Base-by-base conservation (phyloP, 2,329 filamentous ascomycete species). In the Mollisiaceae sp. region DNA sequence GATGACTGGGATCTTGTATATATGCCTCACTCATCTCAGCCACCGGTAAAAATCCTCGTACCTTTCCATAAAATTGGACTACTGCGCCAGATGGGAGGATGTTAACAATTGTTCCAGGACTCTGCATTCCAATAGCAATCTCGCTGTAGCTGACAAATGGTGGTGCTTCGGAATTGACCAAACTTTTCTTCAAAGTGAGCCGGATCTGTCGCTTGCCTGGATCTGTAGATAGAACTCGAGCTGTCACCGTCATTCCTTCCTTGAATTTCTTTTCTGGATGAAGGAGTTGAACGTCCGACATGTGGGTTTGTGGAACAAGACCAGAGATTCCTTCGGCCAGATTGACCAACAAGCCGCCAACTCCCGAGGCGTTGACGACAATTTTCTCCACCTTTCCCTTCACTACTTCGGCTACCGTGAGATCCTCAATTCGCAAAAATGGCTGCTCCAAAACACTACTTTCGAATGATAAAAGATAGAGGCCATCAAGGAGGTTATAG, bases 1-100 rank as follows among this genome's bases (percentile, higher is more conserved):
- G 94, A 74, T 96, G 89, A 55, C 86, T 87, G 4, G 95, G 93
- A 74, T 97, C 91, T 71, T 91, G 87, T 74, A 99, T 97, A 75
- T 91, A 97, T 12, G 94, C 93, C 77, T 99, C 95, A 76, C 95
- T 98, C 95, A 99, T 99, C 79, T 99, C 94, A 1, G 92, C 92
- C 0, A 97, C 89, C 1, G 95, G 95, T 62, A 99, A 83, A 81
- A 96, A 99, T 9, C 91, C 96, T 70, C 88, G 87, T 22, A 99
- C 83, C 9, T 83, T 80, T 20, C 93, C 93, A 74, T 96, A 99
- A 79, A 98, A 99, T 75, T 97, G 93, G 61, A 99, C 91, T 20
- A 94, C 87, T 12, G 95, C 95, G 65, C 95, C 95, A 61, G 88
- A 87, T 3, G 86, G 79, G 64, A 93, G 83, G 12, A 99, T 82